Evolutionary conservation across 257 asterid genomes (phyloP).

Genomic region (Schizonepeta tenuifolia): DNA sequence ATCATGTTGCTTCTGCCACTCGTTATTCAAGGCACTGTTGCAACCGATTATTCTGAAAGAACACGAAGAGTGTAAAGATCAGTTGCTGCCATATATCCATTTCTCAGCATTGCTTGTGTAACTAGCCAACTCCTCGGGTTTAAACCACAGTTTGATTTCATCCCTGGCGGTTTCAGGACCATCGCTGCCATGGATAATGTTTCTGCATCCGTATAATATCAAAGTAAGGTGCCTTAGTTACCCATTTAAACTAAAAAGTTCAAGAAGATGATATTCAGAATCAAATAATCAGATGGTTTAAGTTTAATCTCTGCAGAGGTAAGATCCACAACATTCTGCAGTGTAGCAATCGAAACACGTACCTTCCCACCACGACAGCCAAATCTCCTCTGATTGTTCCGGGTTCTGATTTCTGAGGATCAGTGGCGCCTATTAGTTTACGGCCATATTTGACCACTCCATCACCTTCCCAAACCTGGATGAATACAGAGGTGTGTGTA

Average conservation of each 20-base stretch:
- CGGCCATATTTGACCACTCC: slow-evolving; percentile 95
- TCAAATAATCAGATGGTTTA: too few species aligned
- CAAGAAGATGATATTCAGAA: neutral
- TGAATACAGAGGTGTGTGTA: slow-evolving; percentile 1
- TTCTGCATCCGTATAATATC: slow-evolving; percentile 48
- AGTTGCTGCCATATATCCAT: slow-evolving; percentile 86
- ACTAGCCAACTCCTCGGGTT: slow-evolving; percentile 85
- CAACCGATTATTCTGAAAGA: slow-evolving; percentile 2
- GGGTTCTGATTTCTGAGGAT: slow-evolving; percentile 99
- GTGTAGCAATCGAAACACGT: neutral
- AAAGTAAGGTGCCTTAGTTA: neutral
- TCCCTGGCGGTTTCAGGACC: slow-evolving; percentile 98
- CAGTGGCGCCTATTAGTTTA: slow-evolving; percentile 96
- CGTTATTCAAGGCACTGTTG: neutral
- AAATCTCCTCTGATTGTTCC: slow-evolving; percentile 98
- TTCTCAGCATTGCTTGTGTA: slow-evolving; percentile 87
- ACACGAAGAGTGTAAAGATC: slow-evolving; percentile 18
- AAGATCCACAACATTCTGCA: too few species aligned
- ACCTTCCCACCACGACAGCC: slow-evolving; percentile 99
- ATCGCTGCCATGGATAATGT: slow-evolving; percentile 98
- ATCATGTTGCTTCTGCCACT: slow-evolving; percentile 31
- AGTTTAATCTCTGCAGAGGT: too few species aligned
- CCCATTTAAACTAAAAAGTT: neutral
- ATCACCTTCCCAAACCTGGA: slow-evolving; percentile 99
- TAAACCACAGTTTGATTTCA: slow-evolving; percentile 94